Evolutionary conservation across 495 filamentous ascomycete genomes (phyloP).

Genomic region (Penicillium subrubescens): DNA sequence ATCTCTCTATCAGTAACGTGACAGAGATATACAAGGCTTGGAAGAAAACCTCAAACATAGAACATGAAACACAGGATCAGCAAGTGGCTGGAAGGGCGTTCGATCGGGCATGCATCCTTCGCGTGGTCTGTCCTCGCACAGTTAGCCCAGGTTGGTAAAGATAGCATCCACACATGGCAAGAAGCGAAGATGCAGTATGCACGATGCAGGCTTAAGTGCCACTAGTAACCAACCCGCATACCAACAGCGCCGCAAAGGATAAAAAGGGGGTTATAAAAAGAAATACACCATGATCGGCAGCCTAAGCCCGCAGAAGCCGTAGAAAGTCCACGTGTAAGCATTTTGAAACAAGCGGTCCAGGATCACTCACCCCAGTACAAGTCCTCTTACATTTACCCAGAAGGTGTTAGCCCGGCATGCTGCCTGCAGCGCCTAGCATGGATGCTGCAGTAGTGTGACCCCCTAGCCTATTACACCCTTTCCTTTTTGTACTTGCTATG

Average conservation of each 20-base stretch:
- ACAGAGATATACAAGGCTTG: background rate
- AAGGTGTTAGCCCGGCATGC: background rate
- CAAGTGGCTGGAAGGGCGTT: conserved; percentile 16
- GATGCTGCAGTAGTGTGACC: background rate
- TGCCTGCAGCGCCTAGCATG: conserved; percentile 2
- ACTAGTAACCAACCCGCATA: background rate
- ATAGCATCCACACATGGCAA: background rate
- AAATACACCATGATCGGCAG: conserved; percentile 13
- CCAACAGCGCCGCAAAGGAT: background rate
- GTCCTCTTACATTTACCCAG: background rate
- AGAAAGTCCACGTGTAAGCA: conserved; percentile 17
- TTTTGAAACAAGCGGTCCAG: conserved; percentile 19
- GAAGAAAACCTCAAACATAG: background rate
- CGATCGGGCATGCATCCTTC: conserved; percentile 13
- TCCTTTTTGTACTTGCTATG: background rate
- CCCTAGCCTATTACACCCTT: background rate
- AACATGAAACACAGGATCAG: conserved; percentile 19
- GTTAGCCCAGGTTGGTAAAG: background rate
- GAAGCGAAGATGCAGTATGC: background rate
- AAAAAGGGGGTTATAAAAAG: conserved; percentile 12
- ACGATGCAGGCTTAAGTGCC: conserved; percentile 3
- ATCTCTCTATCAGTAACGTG: background rate
- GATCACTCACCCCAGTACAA: background rate
- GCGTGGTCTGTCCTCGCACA: background rate
- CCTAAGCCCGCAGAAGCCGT: conserved; percentile 8